Evolutionary conservation across 2,329 filamentous ascomycete genomes (phyloP).

Genomic region (Claviceps pazoutovae): DNA sequence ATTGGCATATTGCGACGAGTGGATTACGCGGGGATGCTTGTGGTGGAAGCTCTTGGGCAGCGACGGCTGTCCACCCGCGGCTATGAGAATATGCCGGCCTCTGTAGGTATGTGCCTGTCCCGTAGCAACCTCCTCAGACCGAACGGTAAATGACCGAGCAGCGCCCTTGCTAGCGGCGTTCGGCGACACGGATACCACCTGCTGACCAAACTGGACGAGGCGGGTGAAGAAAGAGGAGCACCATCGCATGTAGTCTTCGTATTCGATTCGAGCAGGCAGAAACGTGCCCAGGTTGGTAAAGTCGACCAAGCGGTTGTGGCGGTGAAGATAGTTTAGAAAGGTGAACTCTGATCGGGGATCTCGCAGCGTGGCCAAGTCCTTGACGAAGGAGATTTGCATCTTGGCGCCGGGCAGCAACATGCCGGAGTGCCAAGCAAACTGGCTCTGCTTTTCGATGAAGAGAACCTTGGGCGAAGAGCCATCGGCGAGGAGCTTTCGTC

Average conservation of each 20-base stretch:
- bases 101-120: slow-evolving; percentile 38
- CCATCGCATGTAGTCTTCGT: slow-evolving; percentile 93
- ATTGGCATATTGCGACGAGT: slow-evolving; percentile 76
- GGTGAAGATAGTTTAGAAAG: slow-evolving; percentile 86
- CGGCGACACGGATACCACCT: slow-evolving; percentile 60
- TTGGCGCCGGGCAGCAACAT: slow-evolving; percentile 88
- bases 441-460: slow-evolving; percentile 73
- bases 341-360: slow-evolving; percentile 86
- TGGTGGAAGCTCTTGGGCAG: slow-evolving; percentile 58
- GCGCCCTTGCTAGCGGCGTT: slow-evolving; percentile 29
- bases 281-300: slow-evolving; percentile 90
- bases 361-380: slow-evolving; percentile 81
- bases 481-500: slow-evolving; percentile 26
- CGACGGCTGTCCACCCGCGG: slow-evolving; percentile 47
- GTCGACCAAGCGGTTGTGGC: slow-evolving; percentile 66
- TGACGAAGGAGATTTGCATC: slow-evolving; percentile 98
- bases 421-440: slow-evolving; percentile 85
- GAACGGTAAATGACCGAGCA: slow-evolving; percentile 53
- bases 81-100: slow-evolving; percentile 51
- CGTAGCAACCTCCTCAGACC: slow-evolving; percentile 46
- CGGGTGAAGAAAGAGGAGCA: slow-evolving; percentile 68
- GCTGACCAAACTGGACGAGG: slow-evolving; percentile 60
- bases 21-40: slow-evolving; percentile 60
- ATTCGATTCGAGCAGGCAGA: slow-evolving; percentile 72
- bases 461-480: slow-evolving; percentile 52